Evolutionary conservation across 139 green algal genomes (phyloP), one percentile per base, ranked within the genome.

Genomic region (Spirogloea muscicola): DNA sequence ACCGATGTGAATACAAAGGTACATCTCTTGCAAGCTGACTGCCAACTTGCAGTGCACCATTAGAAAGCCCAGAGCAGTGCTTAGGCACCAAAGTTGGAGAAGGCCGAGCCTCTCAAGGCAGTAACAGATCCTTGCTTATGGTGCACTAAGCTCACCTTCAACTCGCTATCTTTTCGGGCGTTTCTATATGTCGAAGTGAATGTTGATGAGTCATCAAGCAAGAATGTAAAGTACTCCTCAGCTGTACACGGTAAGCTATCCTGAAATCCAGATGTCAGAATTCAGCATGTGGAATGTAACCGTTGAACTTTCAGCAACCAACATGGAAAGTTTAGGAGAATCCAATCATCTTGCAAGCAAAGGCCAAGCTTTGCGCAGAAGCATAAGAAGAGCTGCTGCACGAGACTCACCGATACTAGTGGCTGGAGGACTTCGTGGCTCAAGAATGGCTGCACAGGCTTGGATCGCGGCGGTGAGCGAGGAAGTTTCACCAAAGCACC

Each of bases 161-260:
- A 55, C 10, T 77, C 42, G 9, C 36, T 70, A 34, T 77, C 68
- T 37, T 77, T 77, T 3, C 68, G 52, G 9, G 34, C 33, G 42
- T 29, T 25, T 34, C 52, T 41, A 55, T 69, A 77, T 6, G 37
- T 29, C 13, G 29, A 16, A 2, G 40, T 67, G 31, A 77, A 59
- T 4, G 68, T 21, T 4, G 68, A 77, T 3, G 31, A 36, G n/a
- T 77, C 58, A 0, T 31, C n/a, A 18, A 58, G 37, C 4, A 58
- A 33, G 16, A 69, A 9, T 16, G 31, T 36, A 36, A 77, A 70
- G 18, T 41, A 77, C 3, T 41, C 1, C 10, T 58, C 41, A 5
- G 68, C 68, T 1, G 51, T 77, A 37, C 39, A 69, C 3, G 68
- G 58, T 37, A 77, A 18, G 42, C 39, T 31, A 16, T 42, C 25